phyloP scores from a whole-genome alignment of 2,329 filamentous ascomycete species.

The Teratosphaeria viscida region DNA sequence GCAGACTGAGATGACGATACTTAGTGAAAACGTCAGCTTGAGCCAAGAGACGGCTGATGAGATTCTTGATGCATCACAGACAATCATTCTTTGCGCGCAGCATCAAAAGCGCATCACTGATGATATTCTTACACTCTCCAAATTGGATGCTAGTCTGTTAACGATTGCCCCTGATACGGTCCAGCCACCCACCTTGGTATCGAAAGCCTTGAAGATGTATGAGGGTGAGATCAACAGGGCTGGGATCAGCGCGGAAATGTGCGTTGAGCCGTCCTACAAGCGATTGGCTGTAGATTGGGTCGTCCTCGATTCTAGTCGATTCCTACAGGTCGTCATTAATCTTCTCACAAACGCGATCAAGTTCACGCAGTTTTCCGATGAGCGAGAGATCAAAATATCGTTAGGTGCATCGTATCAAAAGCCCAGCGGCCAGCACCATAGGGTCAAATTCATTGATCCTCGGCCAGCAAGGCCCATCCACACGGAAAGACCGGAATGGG shows the following conservation, averaged over 20 bases:
- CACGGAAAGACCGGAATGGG: conserved; percentile 22
- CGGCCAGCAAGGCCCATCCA: conserved; percentile 11
- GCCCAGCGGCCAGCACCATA: conserved; percentile 24
- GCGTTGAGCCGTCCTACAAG: conserved; percentile 27
- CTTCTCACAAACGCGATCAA: conserved; percentile 35
- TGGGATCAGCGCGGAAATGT: conserved; percentile 16
- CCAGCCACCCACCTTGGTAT: conserved; percentile 26
- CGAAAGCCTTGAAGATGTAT: conserved; percentile 24
- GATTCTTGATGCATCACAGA: conserved; percentile 24
- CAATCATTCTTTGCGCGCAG: conserved; percentile 34
- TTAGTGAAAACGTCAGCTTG: conserved; percentile 18
- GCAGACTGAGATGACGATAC: conserved; percentile 7
- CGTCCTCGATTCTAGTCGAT: conserved; percentile 32
- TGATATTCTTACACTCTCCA: conserved; percentile 36
- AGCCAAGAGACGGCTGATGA: conserved; percentile 11
- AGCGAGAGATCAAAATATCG: conserved; percentile 28
- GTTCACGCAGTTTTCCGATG: conserved; percentile 30
- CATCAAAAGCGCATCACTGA: conserved; percentile 41
- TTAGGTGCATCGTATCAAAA: conserved; percentile 26
- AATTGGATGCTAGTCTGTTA: conserved; percentile 35
- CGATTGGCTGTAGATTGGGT: conserved; percentile 29
- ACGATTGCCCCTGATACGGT: conserved; percentile 32
- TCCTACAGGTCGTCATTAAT: conserved; percentile 34
- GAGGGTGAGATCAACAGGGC: conserved; percentile 19
- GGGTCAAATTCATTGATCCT: conserved; percentile 23